These are phyloP conservation scores for Zoysia japonica DNA, from an alignment of 176 grass and related monocot genomes.

Conservation along the genomic window DNA sequence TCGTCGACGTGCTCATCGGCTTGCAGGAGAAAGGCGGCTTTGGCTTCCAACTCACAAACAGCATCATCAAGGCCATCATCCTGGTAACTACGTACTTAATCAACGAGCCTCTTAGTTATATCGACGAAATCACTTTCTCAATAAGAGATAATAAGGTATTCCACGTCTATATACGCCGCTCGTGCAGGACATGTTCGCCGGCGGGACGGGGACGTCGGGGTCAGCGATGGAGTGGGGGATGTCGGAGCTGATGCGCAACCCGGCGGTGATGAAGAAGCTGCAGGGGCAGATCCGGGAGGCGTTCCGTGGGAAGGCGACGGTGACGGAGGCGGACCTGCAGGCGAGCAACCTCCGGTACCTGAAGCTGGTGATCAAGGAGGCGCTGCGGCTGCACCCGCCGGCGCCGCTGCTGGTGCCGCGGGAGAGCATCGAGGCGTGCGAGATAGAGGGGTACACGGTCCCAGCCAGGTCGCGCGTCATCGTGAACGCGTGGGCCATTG, in stretches of 20 bases:
- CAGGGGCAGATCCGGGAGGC: slow-evolving; percentile 31
- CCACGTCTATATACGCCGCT: too few species aligned
- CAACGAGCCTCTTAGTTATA: too few species aligned
- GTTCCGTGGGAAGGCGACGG: background rate
- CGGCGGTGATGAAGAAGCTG: slow-evolving; percentile 35
- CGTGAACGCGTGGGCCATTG: slow-evolving; percentile 47
- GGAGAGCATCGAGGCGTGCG: slow-evolving; percentile 26
- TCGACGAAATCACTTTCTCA: too few species aligned
- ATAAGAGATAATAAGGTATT: too few species aligned
- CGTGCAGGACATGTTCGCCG: slow-evolving; percentile 9
- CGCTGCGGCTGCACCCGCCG: slow-evolving; percentile 25
- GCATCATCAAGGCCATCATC: slow-evolving; percentile 28
- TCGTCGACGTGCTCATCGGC: slow-evolving; percentile 36
- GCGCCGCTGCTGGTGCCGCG: slow-evolving; percentile 41
- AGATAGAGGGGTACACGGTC: slow-evolving; percentile 34
- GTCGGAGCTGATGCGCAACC: slow-evolving; percentile 45
- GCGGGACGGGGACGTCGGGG: slow-evolving; percentile 8
- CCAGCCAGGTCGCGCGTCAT: slow-evolving; percentile 39
- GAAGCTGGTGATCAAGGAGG: slow-evolving; percentile 45
- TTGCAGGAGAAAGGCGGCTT: slow-evolving; percentile 33
- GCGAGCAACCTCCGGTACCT: slow-evolving; percentile 30
- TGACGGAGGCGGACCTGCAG: slow-evolving; percentile 29
- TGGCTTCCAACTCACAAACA: slow-evolving; percentile 10
- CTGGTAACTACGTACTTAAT: background rate
- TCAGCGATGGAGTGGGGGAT: slow-evolving; percentile 43